These are phyloP conservation scores for Citrullus amarus DNA, from an alignment of 306 rosid genomes.

Conservation along the genomic window DNA sequence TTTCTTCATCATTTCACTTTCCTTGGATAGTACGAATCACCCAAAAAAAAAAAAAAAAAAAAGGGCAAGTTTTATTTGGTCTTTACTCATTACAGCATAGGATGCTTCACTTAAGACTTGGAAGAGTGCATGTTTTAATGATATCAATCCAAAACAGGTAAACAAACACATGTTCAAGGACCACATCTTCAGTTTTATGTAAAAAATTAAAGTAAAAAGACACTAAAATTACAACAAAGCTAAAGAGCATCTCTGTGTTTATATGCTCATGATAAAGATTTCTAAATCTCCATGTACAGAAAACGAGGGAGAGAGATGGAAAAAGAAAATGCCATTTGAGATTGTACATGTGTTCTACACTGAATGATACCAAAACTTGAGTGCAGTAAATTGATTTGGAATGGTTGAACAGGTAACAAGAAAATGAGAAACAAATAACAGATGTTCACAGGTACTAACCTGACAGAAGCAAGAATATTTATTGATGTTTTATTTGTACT, in stretches of 20 bases:
- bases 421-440: background rate
- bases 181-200: background rate
- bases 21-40: slow-evolving; percentile 9
- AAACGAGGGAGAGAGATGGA: background rate
- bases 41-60: background rate
- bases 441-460: slow-evolving; percentile 4
- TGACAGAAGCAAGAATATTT: background rate
- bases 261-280: background rate
- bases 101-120: background rate
- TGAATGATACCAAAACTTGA: background rate
- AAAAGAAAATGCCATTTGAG: background rate
- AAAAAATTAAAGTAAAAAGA: background rate
- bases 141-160: background rate
- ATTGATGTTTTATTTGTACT: background rate
- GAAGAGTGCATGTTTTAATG: background rate
- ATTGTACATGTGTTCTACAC: background rate
- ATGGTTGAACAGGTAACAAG: background rate
- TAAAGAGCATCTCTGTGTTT: slow-evolving; percentile 3
- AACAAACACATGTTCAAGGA: background rate
- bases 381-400: background rate
- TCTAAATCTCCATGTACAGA: background rate
- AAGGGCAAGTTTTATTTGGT: background rate
- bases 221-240: background rate
- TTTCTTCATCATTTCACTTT: slow-evolving; percentile 8
- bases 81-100: background rate